Evolutionary conservation across 75 land plant genomes (phyloP).

Genomic region (Gnetum montanum): DNA sequence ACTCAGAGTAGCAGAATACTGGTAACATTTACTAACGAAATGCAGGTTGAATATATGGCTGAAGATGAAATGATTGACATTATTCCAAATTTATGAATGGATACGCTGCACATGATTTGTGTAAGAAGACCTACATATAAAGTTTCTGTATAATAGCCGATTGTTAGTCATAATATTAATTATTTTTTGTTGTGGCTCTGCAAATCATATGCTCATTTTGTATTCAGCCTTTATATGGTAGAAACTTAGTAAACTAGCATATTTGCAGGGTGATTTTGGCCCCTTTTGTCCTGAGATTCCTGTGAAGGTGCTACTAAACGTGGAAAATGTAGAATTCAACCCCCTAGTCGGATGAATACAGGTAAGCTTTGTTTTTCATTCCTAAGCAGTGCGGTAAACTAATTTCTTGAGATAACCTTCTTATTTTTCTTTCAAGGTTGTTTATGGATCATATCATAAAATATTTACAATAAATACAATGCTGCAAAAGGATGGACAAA

Average conservation of each 20-base stretch:
- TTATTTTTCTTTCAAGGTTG: background rate
- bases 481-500: no score
- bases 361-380: constrained; percentile 49
- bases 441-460: no score
- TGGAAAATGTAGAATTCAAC: constrained; percentile 81
- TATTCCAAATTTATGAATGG: constrained; percentile 87
- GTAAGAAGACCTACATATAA: no score
- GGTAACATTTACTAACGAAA: no score
- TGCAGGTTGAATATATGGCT: constrained; percentile 83
- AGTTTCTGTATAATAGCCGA: no score
- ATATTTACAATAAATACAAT: no score
- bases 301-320: constrained; percentile 75
- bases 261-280: constrained; percentile 86
- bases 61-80: constrained; percentile 85
- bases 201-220: no score
- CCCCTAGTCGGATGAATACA: constrained; percentile 95
- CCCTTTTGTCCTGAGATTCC: constrained; percentile 88
- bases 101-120: constrained; percentile 72
- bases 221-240: no score
- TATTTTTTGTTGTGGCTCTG: no score
- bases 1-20: background rate
- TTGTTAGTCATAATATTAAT: no score
- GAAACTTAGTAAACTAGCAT: no score
- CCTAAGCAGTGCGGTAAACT: background rate
- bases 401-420: background rate